Conservation (phyloP, 192 early-diverging fungal species). For the Gonapodya prolifera region DNA sequence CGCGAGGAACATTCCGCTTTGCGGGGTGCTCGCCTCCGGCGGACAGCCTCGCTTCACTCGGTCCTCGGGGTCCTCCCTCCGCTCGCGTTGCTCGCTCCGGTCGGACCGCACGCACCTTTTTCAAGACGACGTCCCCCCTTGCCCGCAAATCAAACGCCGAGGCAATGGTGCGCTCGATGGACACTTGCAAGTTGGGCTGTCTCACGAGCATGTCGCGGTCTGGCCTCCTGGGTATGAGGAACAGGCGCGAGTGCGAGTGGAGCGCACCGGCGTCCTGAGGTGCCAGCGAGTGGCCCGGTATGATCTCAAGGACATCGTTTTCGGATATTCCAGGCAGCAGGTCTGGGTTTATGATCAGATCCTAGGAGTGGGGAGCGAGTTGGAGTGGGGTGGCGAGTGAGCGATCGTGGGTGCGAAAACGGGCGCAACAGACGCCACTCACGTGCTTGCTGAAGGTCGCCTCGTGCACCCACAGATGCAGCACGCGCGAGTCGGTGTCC, state of each 20-base stretch:
- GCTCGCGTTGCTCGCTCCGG: background rate
- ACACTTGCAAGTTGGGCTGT: conserved; percentile 52
- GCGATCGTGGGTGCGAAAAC: too few relatives aligned
- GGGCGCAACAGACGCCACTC: background rate
- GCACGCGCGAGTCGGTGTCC: too few relatives aligned
- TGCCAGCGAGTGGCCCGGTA: conserved; percentile 4
- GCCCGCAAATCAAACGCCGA: conserved; percentile 42
- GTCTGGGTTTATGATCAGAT: conserved; percentile 60
- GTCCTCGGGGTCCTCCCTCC: too few relatives aligned
- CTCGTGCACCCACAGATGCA: conserved; percentile 41
- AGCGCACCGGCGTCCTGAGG: background rate
- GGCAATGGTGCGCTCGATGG: conserved; percentile 55
- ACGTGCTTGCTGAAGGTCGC: conserved; percentile 31
- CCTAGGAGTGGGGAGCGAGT: conserved; percentile 5
- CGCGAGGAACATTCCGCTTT: too few relatives aligned
- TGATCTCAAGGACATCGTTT: conserved; percentile 47
- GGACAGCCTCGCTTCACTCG: too few relatives aligned
- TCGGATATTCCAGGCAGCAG: conserved; percentile 38
- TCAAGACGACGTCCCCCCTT: conserved; percentile 45
- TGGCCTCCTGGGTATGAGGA: conserved; percentile 34
- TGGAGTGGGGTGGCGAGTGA: background rate
- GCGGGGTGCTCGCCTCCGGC: too few relatives aligned
- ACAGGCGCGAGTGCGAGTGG: conserved; percentile 19
- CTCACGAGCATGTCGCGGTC: conserved; percentile 32
- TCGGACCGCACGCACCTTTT: conserved; percentile 26